Base-by-base conservation (phyloP, 495 filamentous ascomycete genomes). In the Endocarpon pusillum region DNA sequence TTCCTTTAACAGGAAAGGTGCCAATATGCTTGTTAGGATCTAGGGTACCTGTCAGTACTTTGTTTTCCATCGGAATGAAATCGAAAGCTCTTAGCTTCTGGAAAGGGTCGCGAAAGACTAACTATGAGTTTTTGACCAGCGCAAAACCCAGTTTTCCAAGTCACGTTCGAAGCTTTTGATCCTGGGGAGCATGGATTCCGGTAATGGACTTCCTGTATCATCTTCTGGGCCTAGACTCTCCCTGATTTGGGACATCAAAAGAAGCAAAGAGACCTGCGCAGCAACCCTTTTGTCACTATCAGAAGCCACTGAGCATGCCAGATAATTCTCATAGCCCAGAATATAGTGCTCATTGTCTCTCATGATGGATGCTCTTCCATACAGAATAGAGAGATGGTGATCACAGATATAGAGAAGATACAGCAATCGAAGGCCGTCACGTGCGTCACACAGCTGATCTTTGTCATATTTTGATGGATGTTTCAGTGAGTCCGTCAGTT, bases 351-450 rank as follows among this genome's bases (percentile, higher is more conserved):
- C 51, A 23, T 58, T 53, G 23, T 57, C 54, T 4, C 54, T 47
- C 1, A 67, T 66, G 40, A 68, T 66, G 2, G 66, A 63, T 11
- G 64, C 62, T 33, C 66, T 52, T 3, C 66, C 64, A 31, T 69
- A 71, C 31, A 62, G 61, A 23, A 69, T 66, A 14, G 59, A 64
- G 32, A 64, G 67, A 46, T 71, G 66, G 37, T 71, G 66, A 38
- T 69, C 66, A 39, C 62, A 49, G 49, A 69, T 62, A 41, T 67
- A 71, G 8, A 69, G 54, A 32, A 68, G 48, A 47, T 68, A 69
- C 62, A 59, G 61, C 20, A 64, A 37, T 34, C 58, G 48, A 10
- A 57, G 44, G 12, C 55, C 47, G 34, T 60, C 42, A 43, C 49
- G 43, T 25, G 57, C 39, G 7, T 33, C 42, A 1, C 31, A 34